phyloP scores from a whole-genome alignment of 176 grass and related monocot species.

The Melocanna baccifera region DNA sequence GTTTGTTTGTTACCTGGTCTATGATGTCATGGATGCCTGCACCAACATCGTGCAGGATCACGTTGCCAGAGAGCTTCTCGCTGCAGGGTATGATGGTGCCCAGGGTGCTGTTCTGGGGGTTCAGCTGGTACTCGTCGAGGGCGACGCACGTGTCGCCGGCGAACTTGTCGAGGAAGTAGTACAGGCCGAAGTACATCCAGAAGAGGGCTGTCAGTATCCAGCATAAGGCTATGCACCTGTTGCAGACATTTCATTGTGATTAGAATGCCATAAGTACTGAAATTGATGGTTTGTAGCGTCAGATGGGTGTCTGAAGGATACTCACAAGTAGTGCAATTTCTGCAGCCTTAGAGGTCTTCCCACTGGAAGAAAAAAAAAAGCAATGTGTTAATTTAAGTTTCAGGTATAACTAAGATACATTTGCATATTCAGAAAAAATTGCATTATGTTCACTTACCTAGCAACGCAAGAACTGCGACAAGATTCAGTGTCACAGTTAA shows the following conservation, averaged over 20 bases:
- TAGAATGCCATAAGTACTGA: not conserved
- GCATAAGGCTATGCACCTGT: constrained; percentile 66
- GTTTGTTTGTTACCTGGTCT: constrained; percentile 44
- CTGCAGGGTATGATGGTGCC: constrained; percentile 71
- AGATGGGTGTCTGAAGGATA: constrained; percentile 14
- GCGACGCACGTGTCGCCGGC: constrained; percentile 68
- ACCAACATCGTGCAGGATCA: constrained; percentile 54
- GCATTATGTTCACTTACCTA: constrained; percentile 42
- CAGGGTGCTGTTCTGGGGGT: constrained; percentile 80
- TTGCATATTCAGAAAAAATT: not conserved
- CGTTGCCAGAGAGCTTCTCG: constrained; percentile 36
- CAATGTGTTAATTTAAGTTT: not conserved
- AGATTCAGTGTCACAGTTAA: constrained; percentile 54
- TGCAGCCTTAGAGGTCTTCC: constrained; percentile 47
- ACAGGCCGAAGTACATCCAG: constrained; percentile 80
- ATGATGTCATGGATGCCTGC: constrained; percentile 73
- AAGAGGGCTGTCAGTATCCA: constrained; percentile 70
- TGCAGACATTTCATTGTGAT: constrained; percentile 4
- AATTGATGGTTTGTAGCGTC: not conserved
- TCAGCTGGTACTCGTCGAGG: constrained; percentile 74
- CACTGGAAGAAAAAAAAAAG: constrained; percentile 42
- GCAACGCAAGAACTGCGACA: constrained; percentile 33
- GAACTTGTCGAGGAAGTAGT: constrained; percentile 86
- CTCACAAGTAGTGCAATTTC: constrained; percentile 50
- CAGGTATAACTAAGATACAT: not conserved